Conservation (phyloP, 441 rosid species). For the Syzygium malaccense region DNA sequence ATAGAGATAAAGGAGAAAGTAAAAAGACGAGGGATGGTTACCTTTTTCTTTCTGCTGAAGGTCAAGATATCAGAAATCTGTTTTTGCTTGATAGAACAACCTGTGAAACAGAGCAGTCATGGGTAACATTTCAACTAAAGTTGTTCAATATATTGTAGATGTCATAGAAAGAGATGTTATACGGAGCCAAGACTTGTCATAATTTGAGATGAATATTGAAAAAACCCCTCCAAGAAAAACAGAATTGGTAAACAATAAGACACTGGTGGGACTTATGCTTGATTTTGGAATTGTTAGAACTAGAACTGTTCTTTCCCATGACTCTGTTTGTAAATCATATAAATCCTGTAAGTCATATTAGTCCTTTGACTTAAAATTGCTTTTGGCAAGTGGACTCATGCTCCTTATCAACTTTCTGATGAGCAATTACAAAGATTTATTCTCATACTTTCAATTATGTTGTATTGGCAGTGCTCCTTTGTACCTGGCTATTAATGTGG, state of each 20-base stretch:
- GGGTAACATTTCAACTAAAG: not conserved
- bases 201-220: not conserved
- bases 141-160: not conserved
- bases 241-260: not conserved
- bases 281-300: not conserved
- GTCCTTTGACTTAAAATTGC: not conserved
- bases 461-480: slow-evolving; percentile 55
- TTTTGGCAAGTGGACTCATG: not conserved
- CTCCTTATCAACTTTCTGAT: not conserved
- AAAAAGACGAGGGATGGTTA: not conserved
- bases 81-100: not conserved
- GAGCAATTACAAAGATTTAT: not conserved
- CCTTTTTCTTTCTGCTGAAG: not conserved
- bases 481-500: slow-evolving; percentile 50
- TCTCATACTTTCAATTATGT: not conserved
- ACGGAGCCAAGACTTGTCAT: not conserved
- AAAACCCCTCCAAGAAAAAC: not conserved
- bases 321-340: not conserved
- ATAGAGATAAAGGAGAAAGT: not conserved
- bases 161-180: not conserved
- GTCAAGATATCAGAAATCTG: not conserved
- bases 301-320: not conserved
- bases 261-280: not conserved
- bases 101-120: not conserved
- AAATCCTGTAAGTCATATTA: not conserved